Percentiles rank a stretch among this genome's conserved stretches.
phyloP scores from a whole-genome alignment of 1,284 basidiomycete genomes.

The Pisolithus thermaeus region DNA sequence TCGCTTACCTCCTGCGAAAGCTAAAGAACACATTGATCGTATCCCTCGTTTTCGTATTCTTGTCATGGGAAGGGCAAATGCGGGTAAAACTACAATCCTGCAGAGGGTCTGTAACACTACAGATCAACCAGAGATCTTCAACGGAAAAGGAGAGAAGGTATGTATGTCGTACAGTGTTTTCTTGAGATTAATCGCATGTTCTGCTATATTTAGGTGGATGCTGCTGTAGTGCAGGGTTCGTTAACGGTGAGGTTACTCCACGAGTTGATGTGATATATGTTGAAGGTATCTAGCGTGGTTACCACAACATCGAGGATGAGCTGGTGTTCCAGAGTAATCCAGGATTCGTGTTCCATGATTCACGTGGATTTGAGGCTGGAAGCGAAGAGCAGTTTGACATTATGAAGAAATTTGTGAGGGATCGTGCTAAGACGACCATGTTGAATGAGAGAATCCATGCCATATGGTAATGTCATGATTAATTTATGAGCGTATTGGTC shows the following conservation, averaged over 20 bases:
- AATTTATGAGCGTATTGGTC: too few relatives aligned
- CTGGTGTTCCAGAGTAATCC: constrained; percentile 15
- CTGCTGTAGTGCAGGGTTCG: neutral
- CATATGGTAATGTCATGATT: constrained; percentile 13
- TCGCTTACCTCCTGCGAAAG: too few relatives aligned
- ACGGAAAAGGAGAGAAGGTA: constrained; percentile 6
- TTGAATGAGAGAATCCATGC: constrained; percentile 18
- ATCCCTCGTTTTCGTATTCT: constrained; percentile 22
- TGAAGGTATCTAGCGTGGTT: constrained; percentile 15
- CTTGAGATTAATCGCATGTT: neutral
- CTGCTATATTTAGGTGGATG: constrained; percentile 1
- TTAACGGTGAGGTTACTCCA: constrained; percentile 9
- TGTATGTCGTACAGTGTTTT: neutral
- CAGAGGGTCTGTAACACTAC: constrained; percentile 4
- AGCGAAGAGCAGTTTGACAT: constrained; percentile 11
- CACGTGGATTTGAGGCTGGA: constrained; percentile 21
- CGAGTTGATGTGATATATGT: neutral
- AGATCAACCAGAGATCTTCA: neutral
- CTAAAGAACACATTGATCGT: too few relatives aligned
- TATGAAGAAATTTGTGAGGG: constrained; percentile 15
- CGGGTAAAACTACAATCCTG: constrained; percentile 10
- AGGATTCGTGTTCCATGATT: constrained; percentile 20
- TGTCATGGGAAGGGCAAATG: constrained; percentile 17
- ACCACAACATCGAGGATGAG: constrained; percentile 25
- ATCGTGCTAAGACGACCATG: neutral